Evolutionary conservation across 2,329 filamentous ascomycete genomes (phyloP).

Genomic region (Akanthomyces uredinophilus): DNA sequence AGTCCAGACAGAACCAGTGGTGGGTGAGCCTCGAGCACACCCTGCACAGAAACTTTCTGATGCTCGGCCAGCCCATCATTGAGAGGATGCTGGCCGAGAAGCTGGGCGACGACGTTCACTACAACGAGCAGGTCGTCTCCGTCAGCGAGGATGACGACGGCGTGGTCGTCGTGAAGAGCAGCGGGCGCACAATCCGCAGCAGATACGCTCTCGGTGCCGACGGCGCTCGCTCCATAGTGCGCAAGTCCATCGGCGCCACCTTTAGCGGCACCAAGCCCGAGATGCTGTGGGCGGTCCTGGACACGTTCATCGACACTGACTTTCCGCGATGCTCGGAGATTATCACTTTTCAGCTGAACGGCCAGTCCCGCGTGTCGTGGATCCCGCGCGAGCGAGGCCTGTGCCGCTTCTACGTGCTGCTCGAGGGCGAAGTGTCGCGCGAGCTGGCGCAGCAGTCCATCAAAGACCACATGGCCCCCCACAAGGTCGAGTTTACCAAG

Average conservation of each 20-base stretch:
- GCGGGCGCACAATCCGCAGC: conserved; percentile 29
- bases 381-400: conserved; percentile 43
- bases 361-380: conserved; percentile 43
- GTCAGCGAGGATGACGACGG: conserved; percentile 55
- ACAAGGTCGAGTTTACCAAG: conserved; percentile 36
- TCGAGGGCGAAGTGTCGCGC: conserved; percentile 40
- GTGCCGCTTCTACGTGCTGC: conserved; percentile 42
- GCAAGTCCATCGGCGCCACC: conserved; percentile 32
- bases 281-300: conserved; percentile 45
- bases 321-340: conserved; percentile 43
- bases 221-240: conserved; percentile 45
- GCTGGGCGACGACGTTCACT: conserved; percentile 31
- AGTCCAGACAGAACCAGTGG: conserved; percentile 42
- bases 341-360: conserved; percentile 41
- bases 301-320: conserved; percentile 44
- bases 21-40: conserved; percentile 41
- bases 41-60: conserved; percentile 43
- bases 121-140: conserved; percentile 32
- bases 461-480: conserved; percentile 38
- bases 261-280: conserved; percentile 44
- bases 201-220: conserved; percentile 48
- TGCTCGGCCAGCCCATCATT: conserved; percentile 44
- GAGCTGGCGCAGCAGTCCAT: conserved; percentile 37
- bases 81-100: conserved; percentile 34
- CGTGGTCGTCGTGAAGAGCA: conserved; percentile 31